A percentile compares a stretch with the other conserved stretches of the same genome.
Conservation (phyloP, 805 yeast genomes). For the Candida argentea region DNA sequence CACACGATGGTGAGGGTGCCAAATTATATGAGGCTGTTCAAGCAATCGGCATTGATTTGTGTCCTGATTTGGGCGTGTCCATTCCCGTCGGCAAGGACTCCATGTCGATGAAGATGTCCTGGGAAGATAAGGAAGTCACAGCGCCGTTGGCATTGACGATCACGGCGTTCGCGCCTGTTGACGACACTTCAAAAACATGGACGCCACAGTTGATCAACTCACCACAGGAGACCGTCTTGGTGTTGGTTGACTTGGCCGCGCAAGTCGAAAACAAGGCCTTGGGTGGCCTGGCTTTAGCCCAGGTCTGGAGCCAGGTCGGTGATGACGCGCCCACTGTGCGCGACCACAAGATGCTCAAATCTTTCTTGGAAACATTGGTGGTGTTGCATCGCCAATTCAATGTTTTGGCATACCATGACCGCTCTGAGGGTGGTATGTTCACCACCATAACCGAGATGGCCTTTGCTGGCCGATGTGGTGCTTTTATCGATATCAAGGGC, state of each 20-base stretch:
- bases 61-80: conserved; percentile 84
- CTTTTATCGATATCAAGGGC: conserved; percentile 41
- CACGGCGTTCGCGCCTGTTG: conserved; percentile 87
- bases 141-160: conserved; percentile 90
- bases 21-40: conserved; percentile 94
- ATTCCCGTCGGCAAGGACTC: conserved; percentile 99
- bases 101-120: conserved; percentile 98
- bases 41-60: conserved; percentile 88
- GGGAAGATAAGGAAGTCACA: conserved; percentile 87
- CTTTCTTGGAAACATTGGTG: conserved; percentile 59
- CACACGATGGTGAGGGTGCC: conserved; percentile 91
- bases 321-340: conserved; percentile 75
- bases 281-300: conserved; percentile 94
- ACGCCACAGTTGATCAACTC: conserved; percentile 66
- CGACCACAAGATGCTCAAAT: conserved; percentile 50
- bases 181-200: conserved; percentile 84
- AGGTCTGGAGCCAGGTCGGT: conserved; percentile 86
- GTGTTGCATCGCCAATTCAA: conserved; percentile 57
- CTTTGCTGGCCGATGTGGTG: conserved; percentile 87
- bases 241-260: conserved; percentile 70
- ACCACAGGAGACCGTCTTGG: conserved; percentile 49
- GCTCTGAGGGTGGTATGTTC: conserved; percentile 93
- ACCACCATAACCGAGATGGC: conserved; percentile 90
- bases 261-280: conserved; percentile 43
- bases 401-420: conserved; percentile 87